Percentiles rank a stretch among this genome's conserved stretches.
Conservation (phyloP, 305 asterid genomes). For the Fraxinus ornus region DNA sequence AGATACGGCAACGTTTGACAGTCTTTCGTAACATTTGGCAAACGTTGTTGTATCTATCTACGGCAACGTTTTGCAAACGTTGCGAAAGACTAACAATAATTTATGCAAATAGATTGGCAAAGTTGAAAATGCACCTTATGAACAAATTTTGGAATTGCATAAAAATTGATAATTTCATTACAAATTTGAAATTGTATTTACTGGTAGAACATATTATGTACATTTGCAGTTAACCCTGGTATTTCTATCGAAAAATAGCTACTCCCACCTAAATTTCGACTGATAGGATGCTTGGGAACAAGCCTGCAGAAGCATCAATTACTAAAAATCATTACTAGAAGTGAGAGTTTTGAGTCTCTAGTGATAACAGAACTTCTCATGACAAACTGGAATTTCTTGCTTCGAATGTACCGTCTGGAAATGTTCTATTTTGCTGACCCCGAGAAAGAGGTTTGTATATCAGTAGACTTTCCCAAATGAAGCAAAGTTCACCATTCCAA, state of each 20-base stretch:
- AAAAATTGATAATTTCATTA: too few species aligned
- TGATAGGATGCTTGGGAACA: background rate
- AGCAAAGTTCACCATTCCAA: constrained; percentile 67
- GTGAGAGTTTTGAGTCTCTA: background rate
- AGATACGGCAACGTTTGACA: too few species aligned
- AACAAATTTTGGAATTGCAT: too few species aligned
- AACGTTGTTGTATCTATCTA: too few species aligned
- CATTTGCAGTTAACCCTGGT: background rate
- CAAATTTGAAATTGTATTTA: background rate
- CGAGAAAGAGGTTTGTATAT: background rate
- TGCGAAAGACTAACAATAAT: too few species aligned
- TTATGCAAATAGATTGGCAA: too few species aligned
- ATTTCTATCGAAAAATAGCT: background rate
- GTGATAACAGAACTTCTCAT: background rate
- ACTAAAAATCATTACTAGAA: background rate
- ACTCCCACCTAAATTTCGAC: background rate
- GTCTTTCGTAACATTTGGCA: too few species aligned
- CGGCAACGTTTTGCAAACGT: too few species aligned
- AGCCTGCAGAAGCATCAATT: background rate
- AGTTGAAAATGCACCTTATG: too few species aligned
- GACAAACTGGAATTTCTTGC: background rate
- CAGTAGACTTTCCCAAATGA: background rate
- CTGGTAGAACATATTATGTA: background rate
- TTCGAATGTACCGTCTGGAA: background rate
- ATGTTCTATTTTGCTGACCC: background rate